Evolutionary conservation across 352 stramenopile genomes (phyloP).

Genomic region (Plasmopara muralis): DNA sequence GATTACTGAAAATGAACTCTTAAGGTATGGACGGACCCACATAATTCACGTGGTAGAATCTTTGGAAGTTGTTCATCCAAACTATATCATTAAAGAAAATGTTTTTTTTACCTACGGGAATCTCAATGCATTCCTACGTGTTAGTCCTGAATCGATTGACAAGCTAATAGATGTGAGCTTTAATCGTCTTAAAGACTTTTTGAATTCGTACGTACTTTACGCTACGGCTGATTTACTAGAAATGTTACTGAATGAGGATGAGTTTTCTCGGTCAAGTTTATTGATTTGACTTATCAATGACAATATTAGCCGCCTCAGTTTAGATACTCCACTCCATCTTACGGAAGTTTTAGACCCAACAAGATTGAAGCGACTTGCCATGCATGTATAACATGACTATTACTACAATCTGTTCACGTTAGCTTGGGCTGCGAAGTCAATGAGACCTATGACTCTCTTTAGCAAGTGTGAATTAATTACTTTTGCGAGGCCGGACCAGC

Average conservation of each 20-base stretch:
- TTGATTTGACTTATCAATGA: background rate
- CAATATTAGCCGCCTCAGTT: background rate
- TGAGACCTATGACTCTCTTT: background rate
- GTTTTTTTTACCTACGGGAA: no score
- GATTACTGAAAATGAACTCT: no score
- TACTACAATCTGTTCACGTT: background rate
- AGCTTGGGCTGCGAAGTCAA: background rate
- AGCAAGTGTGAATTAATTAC: background rate
- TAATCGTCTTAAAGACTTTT: no score
- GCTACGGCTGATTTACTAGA: conserved; percentile 3
- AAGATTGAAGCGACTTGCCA: conserved; percentile 5
- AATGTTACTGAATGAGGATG: background rate
- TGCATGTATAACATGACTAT: background rate
- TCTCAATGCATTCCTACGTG: no score
- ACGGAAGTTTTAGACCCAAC: background rate
- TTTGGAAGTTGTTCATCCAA: no score
- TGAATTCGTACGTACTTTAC: background rate
- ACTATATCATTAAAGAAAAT: no score
- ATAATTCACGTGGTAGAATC: no score
- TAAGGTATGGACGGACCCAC: no score
- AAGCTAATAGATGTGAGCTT: no score
- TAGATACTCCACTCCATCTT: background rate
- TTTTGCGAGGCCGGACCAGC: background rate
- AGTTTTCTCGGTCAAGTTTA: conserved; percentile 1
- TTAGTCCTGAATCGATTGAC: no score